A percentile compares a stretch with the other conserved stretches of the same genome.
phyloP scores from a whole-genome alignment of 2,329 filamentous ascomycete species.

The Trichoderma sp. region DNA sequence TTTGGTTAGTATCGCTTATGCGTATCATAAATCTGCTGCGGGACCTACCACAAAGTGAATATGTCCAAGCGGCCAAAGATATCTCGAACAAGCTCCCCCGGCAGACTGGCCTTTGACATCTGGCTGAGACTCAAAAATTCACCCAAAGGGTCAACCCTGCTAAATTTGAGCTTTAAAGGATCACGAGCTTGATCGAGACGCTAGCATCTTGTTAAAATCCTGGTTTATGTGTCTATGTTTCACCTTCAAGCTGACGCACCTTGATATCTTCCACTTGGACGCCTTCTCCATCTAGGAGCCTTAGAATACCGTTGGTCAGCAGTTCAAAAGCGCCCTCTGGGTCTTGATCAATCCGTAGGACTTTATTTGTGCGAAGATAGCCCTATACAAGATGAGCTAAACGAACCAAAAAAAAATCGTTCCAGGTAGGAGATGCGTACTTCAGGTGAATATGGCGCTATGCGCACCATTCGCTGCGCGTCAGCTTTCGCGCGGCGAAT shows the following conservation, averaged over 20 bases:
- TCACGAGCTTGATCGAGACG: conserved; percentile 42
- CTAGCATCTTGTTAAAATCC: conserved; percentile 32
- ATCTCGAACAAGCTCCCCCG: conserved; percentile 43
- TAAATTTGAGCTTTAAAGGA: conserved; percentile 42
- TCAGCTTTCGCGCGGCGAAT: conserved; percentile 45
- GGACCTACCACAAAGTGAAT: conserved; percentile 37
- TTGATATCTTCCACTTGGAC: conserved; percentile 2
- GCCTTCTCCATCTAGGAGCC: conserved; percentile 32
- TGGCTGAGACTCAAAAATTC: conserved; percentile 10
- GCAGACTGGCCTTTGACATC: conserved; percentile 34
- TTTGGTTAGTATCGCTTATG: neutral
- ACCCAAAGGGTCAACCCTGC: conserved; percentile 42
- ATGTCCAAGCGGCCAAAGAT: conserved; percentile 45
- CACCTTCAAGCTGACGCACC: neutral
- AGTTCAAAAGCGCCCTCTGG: conserved; percentile 46
- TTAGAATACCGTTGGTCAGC: conserved; percentile 46
- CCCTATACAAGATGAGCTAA: conserved; percentile 39
- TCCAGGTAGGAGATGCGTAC: conserved; percentile 35
- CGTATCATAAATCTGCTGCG: neutral
- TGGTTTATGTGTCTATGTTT: neutral
- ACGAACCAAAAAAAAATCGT: neutral
- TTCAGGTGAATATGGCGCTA: conserved; percentile 47
- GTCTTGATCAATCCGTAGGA: conserved; percentile 45
- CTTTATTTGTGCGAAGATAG: conserved; percentile 49
- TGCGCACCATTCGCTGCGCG: conserved; percentile 50